Evolutionary conservation across 2,329 filamentous ascomycete genomes (phyloP).

Genomic region (Microdochium paspali): DNA sequence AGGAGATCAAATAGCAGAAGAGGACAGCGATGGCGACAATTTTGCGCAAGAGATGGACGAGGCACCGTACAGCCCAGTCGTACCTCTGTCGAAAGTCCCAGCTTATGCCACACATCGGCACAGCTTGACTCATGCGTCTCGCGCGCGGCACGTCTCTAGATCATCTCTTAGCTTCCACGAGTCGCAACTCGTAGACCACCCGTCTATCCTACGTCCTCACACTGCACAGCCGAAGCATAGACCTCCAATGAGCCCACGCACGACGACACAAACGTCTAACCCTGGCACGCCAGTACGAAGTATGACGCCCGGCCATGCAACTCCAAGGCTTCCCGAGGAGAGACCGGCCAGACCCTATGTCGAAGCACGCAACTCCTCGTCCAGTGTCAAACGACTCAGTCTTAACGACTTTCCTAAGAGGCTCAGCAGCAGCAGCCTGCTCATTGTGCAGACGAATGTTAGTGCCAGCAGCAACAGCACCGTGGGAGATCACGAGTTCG

Average conservation of each 20-base stretch:
- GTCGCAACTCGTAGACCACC: constrained; percentile 15
- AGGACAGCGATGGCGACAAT: constrained; percentile 27
- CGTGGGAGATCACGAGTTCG: constrained; percentile 32
- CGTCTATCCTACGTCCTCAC: constrained; percentile 36
- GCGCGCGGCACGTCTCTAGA: constrained; percentile 23
- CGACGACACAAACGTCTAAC: constrained; percentile 39
- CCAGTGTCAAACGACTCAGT: constrained; percentile 47
- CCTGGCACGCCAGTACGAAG: constrained; percentile 12
- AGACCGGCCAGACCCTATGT: constrained; percentile 13
- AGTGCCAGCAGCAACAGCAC: constrained; percentile 36
- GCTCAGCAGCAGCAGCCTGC: constrained; percentile 49
- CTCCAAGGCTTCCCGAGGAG: constrained; percentile 23
- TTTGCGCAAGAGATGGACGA: constrained; percentile 19
- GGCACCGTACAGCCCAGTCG: constrained; percentile 20
- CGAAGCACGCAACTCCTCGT: constrained; percentile 42
- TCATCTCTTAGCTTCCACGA: constrained; percentile 13
- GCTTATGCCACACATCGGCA: constrained; percentile 13
- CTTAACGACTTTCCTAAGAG: constrained; percentile 53
- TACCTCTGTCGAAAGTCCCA: constrained; percentile 15
- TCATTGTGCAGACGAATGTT: constrained; percentile 49
- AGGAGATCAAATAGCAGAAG: constrained; percentile 25
- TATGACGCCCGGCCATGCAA: constrained; percentile 7
- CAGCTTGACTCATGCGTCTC: constrained; percentile 27
- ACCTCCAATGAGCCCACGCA: constrained; percentile 31
- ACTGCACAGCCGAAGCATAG: constrained; percentile 41